A percentile compares a stretch with the other conserved stretches of the same genome.
Conservation (phyloP, 495 filamentous ascomycete species). For the Neurospora sp. region DNA sequence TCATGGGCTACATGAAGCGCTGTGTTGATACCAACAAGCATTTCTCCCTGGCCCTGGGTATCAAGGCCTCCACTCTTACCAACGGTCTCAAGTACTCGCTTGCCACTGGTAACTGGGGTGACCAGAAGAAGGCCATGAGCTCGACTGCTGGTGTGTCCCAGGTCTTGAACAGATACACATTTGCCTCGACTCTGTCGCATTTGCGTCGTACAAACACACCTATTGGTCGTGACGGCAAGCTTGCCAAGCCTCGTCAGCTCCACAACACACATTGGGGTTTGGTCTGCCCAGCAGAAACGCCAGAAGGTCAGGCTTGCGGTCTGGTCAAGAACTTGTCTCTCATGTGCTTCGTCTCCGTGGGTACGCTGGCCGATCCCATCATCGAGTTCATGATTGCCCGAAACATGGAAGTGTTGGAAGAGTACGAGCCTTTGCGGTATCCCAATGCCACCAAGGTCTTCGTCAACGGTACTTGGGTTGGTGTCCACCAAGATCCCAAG, state of each 20-base stretch:
- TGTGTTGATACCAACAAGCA: conserved; percentile 81
- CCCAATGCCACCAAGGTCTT: conserved; percentile 97
- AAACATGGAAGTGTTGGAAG: conserved; percentile 92
- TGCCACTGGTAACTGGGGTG: conserved; percentile 99
- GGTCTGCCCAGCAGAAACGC: conserved; percentile 95
- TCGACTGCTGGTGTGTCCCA: conserved; percentile 96
- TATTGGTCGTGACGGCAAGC: conserved; percentile 94
- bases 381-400: conserved; percentile 89
- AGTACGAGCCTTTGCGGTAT: conserved; percentile 80
- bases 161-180: conserved; percentile 96
- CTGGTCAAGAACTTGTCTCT: conserved; percentile 96
- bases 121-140: conserved; percentile 93
- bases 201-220: conserved; percentile 94
- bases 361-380: conserved; percentile 79
- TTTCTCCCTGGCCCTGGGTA: conserved; percentile 79
- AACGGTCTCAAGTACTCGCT: conserved; percentile 93
- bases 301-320: conserved; percentile 97
- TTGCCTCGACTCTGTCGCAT: conserved; percentile 92
- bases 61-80: conserved; percentile 83
- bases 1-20: conserved; percentile 79
- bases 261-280: conserved; percentile 99
- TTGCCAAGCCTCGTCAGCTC: conserved; percentile 93
- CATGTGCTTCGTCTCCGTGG: conserved; percentile 96
- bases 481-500: conserved; percentile 73
- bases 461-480: conserved; percentile 96